Percentiles rank a stretch among this genome's conserved stretches.
Evolutionary conservation across 331 rosid species (phyloP).

Genomic region (Prunus yedoensis): DNA sequence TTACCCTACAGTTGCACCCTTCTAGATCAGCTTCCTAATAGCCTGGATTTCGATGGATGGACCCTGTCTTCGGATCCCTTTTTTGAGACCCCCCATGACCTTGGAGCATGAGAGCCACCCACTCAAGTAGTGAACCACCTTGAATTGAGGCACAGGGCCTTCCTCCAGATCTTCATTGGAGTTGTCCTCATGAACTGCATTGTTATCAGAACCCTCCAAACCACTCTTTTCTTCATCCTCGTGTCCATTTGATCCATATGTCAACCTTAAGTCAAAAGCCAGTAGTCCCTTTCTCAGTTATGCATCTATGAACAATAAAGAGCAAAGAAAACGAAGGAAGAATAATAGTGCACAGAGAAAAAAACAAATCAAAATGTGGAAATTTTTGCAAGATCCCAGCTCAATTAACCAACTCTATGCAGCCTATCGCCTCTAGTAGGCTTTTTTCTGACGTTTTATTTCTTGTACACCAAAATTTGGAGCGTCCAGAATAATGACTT

Average conservation of each 20-base stretch:
- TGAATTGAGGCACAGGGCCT: constrained; percentile 17
- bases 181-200: constrained; percentile 11
- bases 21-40: constrained; percentile 1
- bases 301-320: not conserved
- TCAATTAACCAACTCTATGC: not conserved
- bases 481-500: not conserved
- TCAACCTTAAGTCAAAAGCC: constrained; percentile 16
- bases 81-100: constrained; percentile 12
- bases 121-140: constrained; percentile 25
- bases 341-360: not conserved
- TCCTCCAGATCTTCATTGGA: constrained; percentile 21
- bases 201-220: constrained; percentile 1
- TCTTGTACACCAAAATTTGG: too few species aligned
- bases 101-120: constrained; percentile 35
- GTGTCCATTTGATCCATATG: constrained; percentile 17
- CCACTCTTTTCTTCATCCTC: constrained; percentile 7
- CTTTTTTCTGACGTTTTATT: not conserved
- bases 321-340: not conserved
- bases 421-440: not conserved
- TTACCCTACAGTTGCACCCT: constrained; percentile 1
- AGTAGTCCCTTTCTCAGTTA: constrained; percentile 12
- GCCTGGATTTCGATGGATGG: constrained; percentile 5
- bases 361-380: too few species aligned
- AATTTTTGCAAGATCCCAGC: not conserved
- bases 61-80: constrained; percentile 14